These are phyloP conservation scores for Ramaria sp. DNA, from an alignment of 768 basidiomycete species.

Conservation along the genomic window DNA sequence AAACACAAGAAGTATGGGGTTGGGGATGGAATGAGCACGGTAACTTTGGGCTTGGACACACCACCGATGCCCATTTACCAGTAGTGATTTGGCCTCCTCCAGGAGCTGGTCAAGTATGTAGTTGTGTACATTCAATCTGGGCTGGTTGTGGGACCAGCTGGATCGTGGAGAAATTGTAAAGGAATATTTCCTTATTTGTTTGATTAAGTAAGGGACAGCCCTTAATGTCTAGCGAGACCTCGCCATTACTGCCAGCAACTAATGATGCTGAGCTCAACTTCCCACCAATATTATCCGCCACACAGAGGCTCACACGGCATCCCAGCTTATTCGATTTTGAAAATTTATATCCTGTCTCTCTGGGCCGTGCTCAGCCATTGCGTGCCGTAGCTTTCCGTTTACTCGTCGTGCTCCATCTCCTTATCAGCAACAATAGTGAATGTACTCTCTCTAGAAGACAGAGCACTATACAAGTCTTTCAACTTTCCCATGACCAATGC, in stretches of 20 bases:
- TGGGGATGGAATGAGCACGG: slow-evolving; percentile 99
- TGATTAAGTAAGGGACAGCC: not conserved
- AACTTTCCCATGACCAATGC: not conserved
- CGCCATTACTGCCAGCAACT: not conserved
- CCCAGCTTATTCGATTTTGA: not conserved
- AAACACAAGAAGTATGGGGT: slow-evolving; percentile 46
- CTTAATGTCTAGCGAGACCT: not conserved
- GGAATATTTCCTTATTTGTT: too few species aligned
- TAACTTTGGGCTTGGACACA: slow-evolving; percentile 65
- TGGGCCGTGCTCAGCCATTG: not conserved
- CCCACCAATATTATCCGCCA: not conserved
- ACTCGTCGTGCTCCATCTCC: not conserved
- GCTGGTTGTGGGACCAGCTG: slow-evolving; percentile 45
- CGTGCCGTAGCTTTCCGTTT: slow-evolving; percentile 4
- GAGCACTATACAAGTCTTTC: not conserved
- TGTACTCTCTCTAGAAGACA: not conserved
- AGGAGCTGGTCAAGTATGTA: slow-evolving; percentile 5
- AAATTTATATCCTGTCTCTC: not conserved
- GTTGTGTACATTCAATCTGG: slow-evolving; percentile 23
- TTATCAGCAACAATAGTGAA: not conserved
- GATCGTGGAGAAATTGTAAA: slow-evolving; percentile 18
- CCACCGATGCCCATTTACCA: slow-evolving; percentile 40
- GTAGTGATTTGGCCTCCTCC: slow-evolving; percentile 41
- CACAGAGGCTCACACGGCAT: not conserved
- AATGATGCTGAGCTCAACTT: not conserved